Evolutionary conservation across 257 asterid genomes (phyloP).

Genomic region (Agastache rugosa): DNA sequence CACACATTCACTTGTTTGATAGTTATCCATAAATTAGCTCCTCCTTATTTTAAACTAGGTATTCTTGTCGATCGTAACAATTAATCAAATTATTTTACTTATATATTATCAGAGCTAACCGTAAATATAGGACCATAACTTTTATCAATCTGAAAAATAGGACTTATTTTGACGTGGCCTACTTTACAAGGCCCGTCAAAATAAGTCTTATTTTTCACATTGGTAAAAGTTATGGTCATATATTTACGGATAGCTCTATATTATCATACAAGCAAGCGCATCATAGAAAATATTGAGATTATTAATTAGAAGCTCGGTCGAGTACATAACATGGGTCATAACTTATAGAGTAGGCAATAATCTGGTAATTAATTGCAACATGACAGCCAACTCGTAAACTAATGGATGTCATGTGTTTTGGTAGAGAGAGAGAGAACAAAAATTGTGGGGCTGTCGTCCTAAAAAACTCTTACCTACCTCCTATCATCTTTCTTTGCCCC

Average conservation of each 20-base stretch:
- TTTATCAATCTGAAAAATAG: too few species aligned
- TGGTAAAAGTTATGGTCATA: too few species aligned
- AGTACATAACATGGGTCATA: slow-evolving; percentile 7
- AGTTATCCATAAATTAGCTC: background rate
- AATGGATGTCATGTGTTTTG: slow-evolving; percentile 74
- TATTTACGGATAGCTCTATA: too few species aligned
- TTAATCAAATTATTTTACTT: too few species aligned
- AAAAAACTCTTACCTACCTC: slow-evolving; percentile 55
- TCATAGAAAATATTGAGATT: too few species aligned
- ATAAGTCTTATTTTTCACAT: too few species aligned
- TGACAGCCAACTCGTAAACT: slow-evolving; percentile 59
- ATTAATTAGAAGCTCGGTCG: too few species aligned
- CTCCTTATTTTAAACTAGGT: background rate
- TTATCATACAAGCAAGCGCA: too few species aligned
- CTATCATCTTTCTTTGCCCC: slow-evolving; percentile 43
- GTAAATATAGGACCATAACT: too few species aligned
- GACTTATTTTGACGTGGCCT: too few species aligned
- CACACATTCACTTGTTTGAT: background rate
- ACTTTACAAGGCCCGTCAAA: too few species aligned
- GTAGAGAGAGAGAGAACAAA: slow-evolving; percentile 49
- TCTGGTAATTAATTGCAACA: slow-evolving; percentile 39
- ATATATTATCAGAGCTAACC: too few species aligned
- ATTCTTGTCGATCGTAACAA: background rate
- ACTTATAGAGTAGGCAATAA: slow-evolving; percentile 39
- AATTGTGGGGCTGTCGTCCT: slow-evolving; percentile 63